A percentile compares a stretch with the other conserved stretches of the same genome.
These are phyloP conservation scores for Vigna hirtella DNA, from an alignment of 306 rosid genomes.

Conservation along the genomic window DNA sequence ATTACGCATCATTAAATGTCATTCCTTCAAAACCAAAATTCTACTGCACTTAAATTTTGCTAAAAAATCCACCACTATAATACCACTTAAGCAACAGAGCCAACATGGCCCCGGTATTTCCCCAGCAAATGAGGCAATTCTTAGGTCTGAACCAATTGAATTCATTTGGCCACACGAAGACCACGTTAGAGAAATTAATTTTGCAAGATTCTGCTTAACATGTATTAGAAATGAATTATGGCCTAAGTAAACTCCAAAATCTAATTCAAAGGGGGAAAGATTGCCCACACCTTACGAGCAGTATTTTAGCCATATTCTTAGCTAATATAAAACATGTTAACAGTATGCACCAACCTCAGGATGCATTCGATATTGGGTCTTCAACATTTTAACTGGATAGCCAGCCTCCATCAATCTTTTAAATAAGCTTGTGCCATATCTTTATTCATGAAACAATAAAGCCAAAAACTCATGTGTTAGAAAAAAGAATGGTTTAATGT, in stretches of 20 bases:
- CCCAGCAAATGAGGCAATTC: not conserved
- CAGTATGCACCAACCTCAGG: slow-evolving; percentile 79
- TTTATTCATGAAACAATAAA: slow-evolving; percentile 49
- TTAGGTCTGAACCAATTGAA: slow-evolving; percentile 10
- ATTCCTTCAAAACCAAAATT: slow-evolving; percentile 23
- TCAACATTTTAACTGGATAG: slow-evolving; percentile 94
- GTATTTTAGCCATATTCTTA: not conserved
- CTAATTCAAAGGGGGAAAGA: not conserved
- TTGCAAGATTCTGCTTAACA: slow-evolving; percentile 25
- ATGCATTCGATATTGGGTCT: slow-evolving; percentile 98
- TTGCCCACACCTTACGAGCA: not conserved
- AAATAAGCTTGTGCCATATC: slow-evolving; percentile 88
- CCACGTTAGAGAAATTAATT: slow-evolving; percentile 27
- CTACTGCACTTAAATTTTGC: not conserved
- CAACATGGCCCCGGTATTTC: not conserved
- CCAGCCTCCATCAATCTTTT: slow-evolving; percentile 87
- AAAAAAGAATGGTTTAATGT: slow-evolving; percentile 7
- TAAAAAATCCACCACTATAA: slow-evolving; percentile 13
- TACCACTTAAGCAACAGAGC: slow-evolving; percentile 8
- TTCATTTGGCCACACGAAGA: slow-evolving; percentile 29
- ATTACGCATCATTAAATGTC: slow-evolving; percentile 14
- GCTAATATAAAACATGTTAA: not conserved
- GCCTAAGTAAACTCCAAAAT: not conserved
- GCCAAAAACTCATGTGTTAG: slow-evolving; percentile 21
- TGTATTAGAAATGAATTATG: not conserved